Base-by-base conservation (phyloP, 2,329 filamentous ascomycete species). In the Ceratocystis harringtonii region DNA sequence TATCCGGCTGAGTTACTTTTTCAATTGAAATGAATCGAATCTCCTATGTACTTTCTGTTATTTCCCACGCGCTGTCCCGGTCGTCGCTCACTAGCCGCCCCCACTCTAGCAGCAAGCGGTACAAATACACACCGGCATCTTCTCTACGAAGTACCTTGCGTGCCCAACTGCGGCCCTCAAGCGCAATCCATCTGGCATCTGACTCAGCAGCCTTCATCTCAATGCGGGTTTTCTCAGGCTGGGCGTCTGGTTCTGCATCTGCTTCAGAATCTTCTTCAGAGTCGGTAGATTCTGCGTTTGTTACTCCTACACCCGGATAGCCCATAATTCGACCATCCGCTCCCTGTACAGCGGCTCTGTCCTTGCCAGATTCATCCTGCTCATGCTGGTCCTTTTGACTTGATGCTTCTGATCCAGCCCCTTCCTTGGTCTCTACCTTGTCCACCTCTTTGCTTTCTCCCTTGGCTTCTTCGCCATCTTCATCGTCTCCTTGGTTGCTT, bases 81-180 rank as follows among this genome's bases (percentile, higher is more conserved):
- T 76, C 71, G 70, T 90, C 86, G 73, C 88, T 82, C 25, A 86
- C 80, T 57, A 91, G 71, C 68, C 88, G 76, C 1, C 81, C 88
- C 86, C 88, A 94, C 76, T 94, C 89, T 22, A 94, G 75, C 70
- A 94, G 74, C 67, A 94, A 72, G 60, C 89, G 77, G 71, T 92
- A 94, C 70, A 92, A 78, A 71, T 94, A 94, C 8, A 90, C 81
- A 73, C 91, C 87, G 82, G 88, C 89, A 71, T 94, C 90, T 72
- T 87, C 86, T 70, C 81, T 83, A 67, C 86, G 77, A 19, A 91
- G 70, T 12, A 82, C 86, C 71, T 78, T 78, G 5, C 76, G 75
- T 1, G 83, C 84, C 88, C 88, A 90, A 66, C 80, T 79, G 63
- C 79, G 77, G 1, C 88, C 87, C 68, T 84, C 76, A 65, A 83